Base-by-base conservation (phyloP, 2,329 filamentous ascomycete genomes). In the Exophiala aquamarina region DNA sequence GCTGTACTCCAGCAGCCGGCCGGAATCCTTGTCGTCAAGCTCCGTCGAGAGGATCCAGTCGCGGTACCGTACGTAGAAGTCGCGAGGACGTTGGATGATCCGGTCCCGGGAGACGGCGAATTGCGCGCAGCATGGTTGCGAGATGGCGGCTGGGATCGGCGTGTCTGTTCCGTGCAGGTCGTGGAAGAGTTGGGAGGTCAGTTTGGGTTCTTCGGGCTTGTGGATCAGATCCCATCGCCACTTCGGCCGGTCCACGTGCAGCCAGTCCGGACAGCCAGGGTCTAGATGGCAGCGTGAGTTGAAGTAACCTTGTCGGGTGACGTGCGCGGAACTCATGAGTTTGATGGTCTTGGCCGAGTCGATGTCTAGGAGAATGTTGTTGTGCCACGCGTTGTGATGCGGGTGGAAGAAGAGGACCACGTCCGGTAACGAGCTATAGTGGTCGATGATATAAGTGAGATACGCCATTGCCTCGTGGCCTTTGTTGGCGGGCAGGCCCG, bases 111-210 rank as follows among this genome's bases (percentile, higher is more conserved):
- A 79, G 2, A 84, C 65, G 11, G 81, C 82, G 58, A 85, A 84
- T 55, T 85, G 82, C 2, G 78, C 79, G 58, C 82, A 84, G 61
- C 82, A 84, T 3, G 82, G 77, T 54, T 83, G 79, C 2, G 78
- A 73, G 0, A 84, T 70, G 1, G 79, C 73, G 14, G 63, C 54
- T 4, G 72, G 73, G 6, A 75, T 61, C 3, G 66, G 63, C 19
- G 67, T 63, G 38, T 44, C 47, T 37, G 34, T 28, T 20, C 49
- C 55, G 28, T 47, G 56, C 46, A 71, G 66, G 26, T 66, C 61
- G 8, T 71, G 72, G 52, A 76, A 75, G 11, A 77, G 59, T 55
- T 73, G 65, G 1, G 61, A 61, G 2, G 70, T 71, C 14, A 76
- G 55, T 50, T 73, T 63, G 9, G 61, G 60, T 56, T 76, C 71